A percentile compares a stretch with the other conserved stretches of the same genome.
Evolutionary conservation across 2,329 filamentous ascomycete species (phyloP).

Genomic region (Thermomyces lanuginosus): DNA sequence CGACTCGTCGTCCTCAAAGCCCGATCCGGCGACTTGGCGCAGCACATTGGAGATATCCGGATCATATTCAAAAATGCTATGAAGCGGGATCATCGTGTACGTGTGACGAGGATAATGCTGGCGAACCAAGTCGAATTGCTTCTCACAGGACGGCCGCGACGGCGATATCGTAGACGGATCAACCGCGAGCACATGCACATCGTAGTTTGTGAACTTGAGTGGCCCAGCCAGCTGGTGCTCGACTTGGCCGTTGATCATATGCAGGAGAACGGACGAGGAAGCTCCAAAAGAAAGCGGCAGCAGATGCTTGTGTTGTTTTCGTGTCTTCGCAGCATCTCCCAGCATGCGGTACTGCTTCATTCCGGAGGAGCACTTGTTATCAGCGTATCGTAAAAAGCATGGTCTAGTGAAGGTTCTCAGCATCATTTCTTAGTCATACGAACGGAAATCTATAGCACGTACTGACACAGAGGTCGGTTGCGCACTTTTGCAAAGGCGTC

Average conservation of each 20-base stretch:
- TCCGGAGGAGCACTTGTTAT: slow-evolving; percentile 65
- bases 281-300: slow-evolving; percentile 70
- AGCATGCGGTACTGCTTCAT: slow-evolving; percentile 47
- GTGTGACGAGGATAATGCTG: slow-evolving; percentile 48
- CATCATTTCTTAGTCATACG: slow-evolving; percentile 1
- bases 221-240: slow-evolving; percentile 48
- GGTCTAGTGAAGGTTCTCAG: slow-evolving; percentile 28
- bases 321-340: slow-evolving; percentile 20
- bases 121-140: slow-evolving; percentile 33
- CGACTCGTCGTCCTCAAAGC: slow-evolving; percentile 13
- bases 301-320: slow-evolving; percentile 44
- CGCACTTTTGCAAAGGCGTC: slow-evolving; percentile 40
- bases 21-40: slow-evolving; percentile 14
- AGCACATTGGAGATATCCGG: slow-evolving; percentile 18
- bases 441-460: slow-evolving; percentile 10
- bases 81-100: slow-evolving; percentile 48
- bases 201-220: slow-evolving; percentile 47
- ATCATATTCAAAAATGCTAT: slow-evolving; percentile 39
- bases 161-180: slow-evolving; percentile 20
- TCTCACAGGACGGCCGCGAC: slow-evolving; percentile 10
- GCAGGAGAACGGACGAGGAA: slow-evolving; percentile 61
- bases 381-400: slow-evolving; percentile 66
- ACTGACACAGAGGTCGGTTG: slow-evolving; percentile 45
- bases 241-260: slow-evolving; percentile 57
- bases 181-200: slow-evolving; percentile 35